Conservation (phyloP, 371 early-diverging fungal species). For the Circinella umbellata region DNA sequence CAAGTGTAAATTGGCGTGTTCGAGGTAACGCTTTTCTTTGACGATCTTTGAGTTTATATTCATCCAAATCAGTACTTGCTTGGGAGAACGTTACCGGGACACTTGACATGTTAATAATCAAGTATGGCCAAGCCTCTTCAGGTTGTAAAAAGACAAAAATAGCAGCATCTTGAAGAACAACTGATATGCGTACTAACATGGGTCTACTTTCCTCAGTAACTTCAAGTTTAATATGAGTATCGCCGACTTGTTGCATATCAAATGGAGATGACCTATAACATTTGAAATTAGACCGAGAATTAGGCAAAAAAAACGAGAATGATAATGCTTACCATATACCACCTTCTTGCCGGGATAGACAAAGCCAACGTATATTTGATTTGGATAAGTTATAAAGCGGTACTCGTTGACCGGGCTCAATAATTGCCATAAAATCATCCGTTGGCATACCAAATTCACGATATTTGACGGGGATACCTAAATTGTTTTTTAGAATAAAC, state of each 20-base stretch:
- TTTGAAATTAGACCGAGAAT: background rate
- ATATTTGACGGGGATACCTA: slow-evolving; percentile 59
- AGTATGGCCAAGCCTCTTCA: slow-evolving; percentile 88
- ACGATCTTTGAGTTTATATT: slow-evolving; percentile 34
- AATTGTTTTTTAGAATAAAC: slow-evolving; percentile 82
- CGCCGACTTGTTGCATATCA: slow-evolving; percentile 83
- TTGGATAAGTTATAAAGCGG: slow-evolving; percentile 58
- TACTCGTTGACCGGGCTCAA: slow-evolving; percentile 50
- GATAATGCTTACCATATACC: slow-evolving; percentile 53
- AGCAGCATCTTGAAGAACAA: slow-evolving; percentile 83
- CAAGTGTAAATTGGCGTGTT: slow-evolving; percentile 25
- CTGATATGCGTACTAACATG: slow-evolving; percentile 78
- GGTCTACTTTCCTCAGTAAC: slow-evolving; percentile 48
- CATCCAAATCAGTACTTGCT: slow-evolving; percentile 37
- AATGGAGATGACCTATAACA: slow-evolving; percentile 74
- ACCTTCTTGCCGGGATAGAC: slow-evolving; percentile 48
- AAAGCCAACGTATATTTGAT: slow-evolving; percentile 54
- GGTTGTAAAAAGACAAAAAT: slow-evolving; percentile 84
- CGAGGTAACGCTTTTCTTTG: slow-evolving; percentile 36
- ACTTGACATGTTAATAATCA: slow-evolving; percentile 82
- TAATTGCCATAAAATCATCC: slow-evolving; percentile 19
- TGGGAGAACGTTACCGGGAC: slow-evolving; percentile 81
- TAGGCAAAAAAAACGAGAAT: background rate
- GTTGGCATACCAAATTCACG: slow-evolving; percentile 50
- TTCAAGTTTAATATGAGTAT: slow-evolving; percentile 77